Base-by-base conservation (phyloP, 306 rosid genomes). In the Phaseolus lunatus region DNA sequence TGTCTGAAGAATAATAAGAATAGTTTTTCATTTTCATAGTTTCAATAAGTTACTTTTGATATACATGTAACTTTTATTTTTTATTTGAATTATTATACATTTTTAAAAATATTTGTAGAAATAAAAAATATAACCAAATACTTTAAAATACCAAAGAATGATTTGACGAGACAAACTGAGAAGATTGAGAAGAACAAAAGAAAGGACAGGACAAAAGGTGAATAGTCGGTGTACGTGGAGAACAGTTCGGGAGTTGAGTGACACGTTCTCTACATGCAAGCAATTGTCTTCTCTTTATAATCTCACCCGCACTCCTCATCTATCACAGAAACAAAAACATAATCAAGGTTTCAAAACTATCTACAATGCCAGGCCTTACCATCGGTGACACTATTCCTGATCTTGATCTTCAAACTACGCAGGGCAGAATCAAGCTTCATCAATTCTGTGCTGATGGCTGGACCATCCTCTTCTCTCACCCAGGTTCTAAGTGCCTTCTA, bases 391-490 rank as follows among this genome's bases (percentile, higher is more conserved):
- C 89, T 0, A 62, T 92, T 56, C 98, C 97, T 13, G 72, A 92
- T 76, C 76, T 92, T 72, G 86, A 86, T 77, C 93, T 87, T 33
- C 90, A 90, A n/a, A 88, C 89, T 68, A 94, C 95, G 29, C 79
- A 85, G 15, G 93, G 98, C 56, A 90, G n/a, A 61, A 80, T 90
- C 86, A 85, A 61, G 9, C 93, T 94, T 27, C 85, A 90, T 48
- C 70, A 82, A 23, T 89, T 72, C 82, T 82, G 89, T 76, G 70
- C 81, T 12, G 80, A 78, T 73, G 43, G 64, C 74, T 89, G 96
- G 97, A 83, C 86, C 85, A 82, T 92, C 76, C 69, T 94, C 72
- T 94, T 94, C 93, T 94, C 96, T 73, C 98, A 94, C 85, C 98
- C 97, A 0, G 92, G 94, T 48, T 14, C 5, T 29, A 18, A 9